Evolutionary conservation across 2,329 filamentous ascomycete species (phyloP), one percentile per base, ranked within the genome.

Genomic region (Ophiocordyceps robertsii): DNA sequence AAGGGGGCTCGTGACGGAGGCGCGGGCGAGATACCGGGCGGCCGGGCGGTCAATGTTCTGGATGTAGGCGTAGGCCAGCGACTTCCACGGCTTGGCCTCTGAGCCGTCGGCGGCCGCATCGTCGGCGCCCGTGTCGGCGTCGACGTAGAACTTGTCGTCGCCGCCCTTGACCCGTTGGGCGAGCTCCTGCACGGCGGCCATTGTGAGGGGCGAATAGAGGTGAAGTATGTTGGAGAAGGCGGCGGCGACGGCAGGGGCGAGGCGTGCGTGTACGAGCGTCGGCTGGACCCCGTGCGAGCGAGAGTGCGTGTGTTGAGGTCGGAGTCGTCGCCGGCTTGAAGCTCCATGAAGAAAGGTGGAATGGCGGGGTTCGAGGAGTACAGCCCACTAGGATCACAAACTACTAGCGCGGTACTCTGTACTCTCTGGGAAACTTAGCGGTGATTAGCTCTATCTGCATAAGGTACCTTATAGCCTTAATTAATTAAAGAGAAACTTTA

Each of bases 121-220:
- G 65, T 92, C 88, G 53, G 73, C 68, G 54, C 88, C 88, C 51
- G 72, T 72, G 53, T 87, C 83, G 58, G 87, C 83, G 68, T 94
- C 87, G 57, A 94, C 73, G 67, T 89, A 87, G 61, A 84, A 14
- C 17, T 33, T 40, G 31, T 44, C 41, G 38, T 36, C 41, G 35
- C 29, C 38, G 17, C 43, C 39, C 24, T 27, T 27, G 42, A 41
- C 36, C 14, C 70, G 65, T 48, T 72, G 65, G 52, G 69, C 68
- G 53, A 73, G 64, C 47, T 73, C 69, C 54, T 70, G 66, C 36
- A 66, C 52, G 46, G 63, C 59, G 41, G 65, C 58, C 66, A 69
- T 69, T 4, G 17, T 31, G 12, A 8, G 29, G 2, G 2, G n/a
- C n/a, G n/a, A n/a, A n/a, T n/a, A n/a, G 24, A 27, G 24, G 24